Base-by-base conservation (phyloP, 23 red algal species). In the Pyropia haitanensis region DNA sequence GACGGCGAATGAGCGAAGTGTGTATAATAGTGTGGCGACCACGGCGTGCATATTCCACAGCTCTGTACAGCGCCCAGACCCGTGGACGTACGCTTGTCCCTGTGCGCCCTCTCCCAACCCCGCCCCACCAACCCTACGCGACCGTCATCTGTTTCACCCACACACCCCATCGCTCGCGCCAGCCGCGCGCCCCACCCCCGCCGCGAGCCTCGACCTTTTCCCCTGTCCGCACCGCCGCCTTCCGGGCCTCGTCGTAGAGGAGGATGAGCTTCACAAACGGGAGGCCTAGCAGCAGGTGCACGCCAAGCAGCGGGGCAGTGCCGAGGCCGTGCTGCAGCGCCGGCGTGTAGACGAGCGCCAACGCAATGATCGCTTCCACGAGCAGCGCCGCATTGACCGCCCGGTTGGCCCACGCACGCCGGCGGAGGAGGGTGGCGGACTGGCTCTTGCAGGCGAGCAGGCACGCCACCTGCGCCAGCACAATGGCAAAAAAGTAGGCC, bases 261-360 rank as follows among this genome's bases (percentile, higher is more conserved):
- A 87, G 51, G 5, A 87, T 87, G 24, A 87, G 56, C 10, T 76
- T 27, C 19, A 70, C 81, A 57, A 87, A 87, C 33, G 81, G 81
- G 6, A 87, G 60, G 15, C 71, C 62, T 20, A 64, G 59, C 13
- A 76, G 54, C 81, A 70, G 76, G 58, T 87, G 51, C 20, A 18
- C 28, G 24, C 12, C 51, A 17, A 53, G 60, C 51, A 87, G 34
- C 19, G 70, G 81, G 19, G 62, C 56, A 29, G 71, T 52, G 69
- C 68, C 63, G 21, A 87, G 63, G 18, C 61, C 71, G 31, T n/a
- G 39, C 19, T 65, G 61, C 53, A 87, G 52, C 29, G 69, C 49
- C 23, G 81, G 81, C 23, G 70, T 8, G 46, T 87, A 58, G 34
- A 87, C 63, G 3, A 87, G 17, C n/a, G 71, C 15, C 16, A 70